Evolutionary conservation across 2,329 filamentous ascomycete genomes (phyloP).

Genomic region (Fusarium buharicum): DNA sequence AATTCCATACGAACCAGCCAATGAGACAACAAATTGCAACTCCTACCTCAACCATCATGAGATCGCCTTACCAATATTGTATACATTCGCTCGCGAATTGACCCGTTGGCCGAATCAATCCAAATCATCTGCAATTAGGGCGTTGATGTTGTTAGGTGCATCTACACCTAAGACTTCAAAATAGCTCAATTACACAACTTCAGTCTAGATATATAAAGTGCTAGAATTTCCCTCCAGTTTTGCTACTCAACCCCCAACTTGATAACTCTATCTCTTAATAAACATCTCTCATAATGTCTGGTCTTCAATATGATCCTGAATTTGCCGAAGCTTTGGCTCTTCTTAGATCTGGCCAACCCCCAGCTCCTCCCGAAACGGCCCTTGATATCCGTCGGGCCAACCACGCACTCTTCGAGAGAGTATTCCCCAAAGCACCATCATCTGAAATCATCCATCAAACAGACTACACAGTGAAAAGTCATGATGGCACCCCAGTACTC

Average conservation of each 20-base stretch:
- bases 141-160: background rate
- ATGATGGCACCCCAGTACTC: conserved; percentile 24
- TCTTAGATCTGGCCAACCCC: conserved; percentile 17
- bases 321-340: conserved; percentile 32
- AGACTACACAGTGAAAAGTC: conserved; percentile 24
- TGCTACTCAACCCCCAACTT: background rate
- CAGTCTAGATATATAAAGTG: conserved; percentile 13
- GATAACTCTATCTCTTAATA: background rate
- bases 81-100: background rate
- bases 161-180: background rate
- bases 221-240: background rate
- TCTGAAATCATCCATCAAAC: conserved; percentile 17
- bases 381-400: conserved; percentile 21
- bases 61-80: background rate
- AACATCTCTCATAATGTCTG: conserved; percentile 14
- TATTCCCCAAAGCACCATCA: conserved; percentile 11
- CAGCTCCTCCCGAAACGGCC: conserved; percentile 17
- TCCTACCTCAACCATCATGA: background rate
- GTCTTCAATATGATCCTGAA: conserved; percentile 32
- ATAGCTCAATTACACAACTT: background rate
- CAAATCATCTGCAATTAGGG: background rate
- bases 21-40: background rate
- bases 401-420: conserved; percentile 11
- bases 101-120: background rate
- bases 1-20: conserved; percentile 9